Base-by-base conservation (phyloP, 495 filamentous ascomycete genomes). In the Annulohypoxylon nitens region DNA sequence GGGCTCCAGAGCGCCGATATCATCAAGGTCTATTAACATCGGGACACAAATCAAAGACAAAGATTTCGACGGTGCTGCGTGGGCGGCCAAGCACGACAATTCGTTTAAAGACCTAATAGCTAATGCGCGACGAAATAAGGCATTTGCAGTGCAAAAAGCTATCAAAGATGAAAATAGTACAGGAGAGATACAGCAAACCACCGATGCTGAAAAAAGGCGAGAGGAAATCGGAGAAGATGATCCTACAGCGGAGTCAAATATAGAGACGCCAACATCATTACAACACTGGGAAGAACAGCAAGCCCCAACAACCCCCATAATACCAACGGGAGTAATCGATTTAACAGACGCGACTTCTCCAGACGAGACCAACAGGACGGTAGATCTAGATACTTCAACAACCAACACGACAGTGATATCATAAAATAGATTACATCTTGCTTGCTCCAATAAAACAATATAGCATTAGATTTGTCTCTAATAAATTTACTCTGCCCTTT, bases 71-170 rank as follows among this genome's bases (percentile, higher is more conserved):
- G 89, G 88, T 4, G 84, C 84, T 0, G 90, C 87, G 1, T 98
- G 95, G 93, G 90, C 90, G 33, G 81, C 80, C 14, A 90, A 82
- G 60, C 90, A 99, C 82, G 88, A 88, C 20, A 79, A 78, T 36
- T 90, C 94, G 10, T 99, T 97, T 77, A 88, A 89, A 51, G 83
- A 88, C 34, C 77, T 97, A 57, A 93, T 97, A 60, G 90, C 89
- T 3, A 88, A 88, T 71, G 95, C 95, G 20, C 83, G 86, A 54
- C 69, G 74, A 64, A 83, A 79, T 18, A 79, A 78, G 62, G 83
- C 79, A 57, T 84, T 81, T 64, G 71, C 75, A 16, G 75, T 69
- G 30, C 71, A 77, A 62, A 75, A 77, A 10, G 37, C 26, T 23
- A 14, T 41, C 11, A 4, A 47, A 16, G 10, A 33, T 8, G 20